These are phyloP conservation scores for Leishmania braziliensis DNA, from an alignment of 208 protist genomes.

Conservation along the genomic window DNA sequence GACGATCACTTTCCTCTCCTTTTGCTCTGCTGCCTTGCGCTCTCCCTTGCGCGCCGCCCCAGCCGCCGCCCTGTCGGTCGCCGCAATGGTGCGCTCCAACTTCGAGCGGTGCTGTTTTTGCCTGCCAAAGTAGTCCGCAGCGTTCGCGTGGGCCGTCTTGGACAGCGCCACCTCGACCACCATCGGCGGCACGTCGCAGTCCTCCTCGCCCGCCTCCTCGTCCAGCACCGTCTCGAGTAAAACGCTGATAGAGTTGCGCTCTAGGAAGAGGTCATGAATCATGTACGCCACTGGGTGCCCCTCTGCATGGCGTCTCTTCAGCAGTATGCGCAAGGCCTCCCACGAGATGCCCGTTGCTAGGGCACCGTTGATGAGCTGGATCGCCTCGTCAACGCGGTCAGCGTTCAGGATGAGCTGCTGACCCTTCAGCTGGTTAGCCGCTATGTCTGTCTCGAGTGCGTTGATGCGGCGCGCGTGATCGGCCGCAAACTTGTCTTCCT, in stretches of 20 bases:
- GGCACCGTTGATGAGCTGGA: conserved; percentile 85
- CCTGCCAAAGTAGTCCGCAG: conserved; percentile 86
- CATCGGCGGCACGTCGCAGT: conserved; percentile 48
- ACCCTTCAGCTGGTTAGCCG: conserved; percentile 69
- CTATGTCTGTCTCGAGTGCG: conserved; percentile 65
- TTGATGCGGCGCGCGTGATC: conserved; percentile 91
- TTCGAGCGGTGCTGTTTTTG: conserved; percentile 89
- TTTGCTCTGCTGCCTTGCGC: conserved; percentile 57
- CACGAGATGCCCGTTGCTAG: conserved; percentile 87
- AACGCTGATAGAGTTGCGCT: conserved; percentile 86
- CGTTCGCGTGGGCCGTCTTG: conserved; percentile 95
- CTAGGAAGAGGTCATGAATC: conserved; percentile 93
- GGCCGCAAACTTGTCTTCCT: conserved; percentile 90
- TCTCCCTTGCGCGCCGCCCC: conserved; percentile 79
- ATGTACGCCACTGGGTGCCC: conserved; percentile 92
- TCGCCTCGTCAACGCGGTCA: conserved; percentile 90
- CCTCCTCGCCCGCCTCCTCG: conserved; percentile 69
- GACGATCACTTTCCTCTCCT: conserved; percentile 79
- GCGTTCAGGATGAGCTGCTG: conserved; percentile 86
- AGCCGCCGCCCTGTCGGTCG: conserved; percentile 84
- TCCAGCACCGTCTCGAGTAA: conserved; percentile 66
- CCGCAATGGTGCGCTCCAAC: conserved; percentile 80
- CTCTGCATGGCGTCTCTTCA: conserved; percentile 87
- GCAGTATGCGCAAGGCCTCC: conserved; percentile 67
- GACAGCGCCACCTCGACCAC: conserved; percentile 94